These are phyloP conservation scores for Penicillium macrosclerotiorum DNA, from an alignment of 495 filamentous ascomycete species.

Conservation along the genomic window DNA sequence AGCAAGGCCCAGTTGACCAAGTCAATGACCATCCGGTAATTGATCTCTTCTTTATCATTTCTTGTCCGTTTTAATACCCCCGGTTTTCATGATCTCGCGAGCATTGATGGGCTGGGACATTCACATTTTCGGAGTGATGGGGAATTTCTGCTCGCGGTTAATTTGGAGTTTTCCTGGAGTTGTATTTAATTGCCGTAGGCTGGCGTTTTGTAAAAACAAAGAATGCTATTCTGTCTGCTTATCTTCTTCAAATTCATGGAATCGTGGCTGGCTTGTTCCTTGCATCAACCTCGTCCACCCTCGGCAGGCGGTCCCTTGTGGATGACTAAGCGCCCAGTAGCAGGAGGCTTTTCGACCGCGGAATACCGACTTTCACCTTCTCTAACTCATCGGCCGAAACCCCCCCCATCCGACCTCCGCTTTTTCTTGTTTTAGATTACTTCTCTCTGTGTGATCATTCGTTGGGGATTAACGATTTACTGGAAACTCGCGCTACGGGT, in stretches of 20 bases:
- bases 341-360: constrained; percentile 43
- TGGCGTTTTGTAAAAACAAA: constrained; percentile 20
- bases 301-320: not conserved
- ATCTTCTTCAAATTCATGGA: not conserved
- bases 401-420: constrained; percentile 9
- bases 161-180: constrained; percentile 14
- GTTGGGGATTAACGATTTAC: not conserved
- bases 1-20: constrained; percentile 77
- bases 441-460: constrained; percentile 1
- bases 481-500: not conserved
- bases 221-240: constrained; percentile 10
- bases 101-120: constrained; percentile 29
- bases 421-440: not conserved
- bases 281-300: not conserved
- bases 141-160: constrained; percentile 6
- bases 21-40: constrained; percentile 95
- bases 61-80: constrained; percentile 21
- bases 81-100: constrained; percentile 19
- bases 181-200: constrained; percentile 11
- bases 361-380: constrained; percentile 41
- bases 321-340: constrained; percentile 41
- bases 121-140: constrained; percentile 13
- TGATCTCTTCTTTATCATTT: constrained; percentile 15
- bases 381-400: constrained; percentile 35
- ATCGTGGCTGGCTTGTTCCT: not conserved